Evolutionary conservation across 257 asterid species (phyloP).

Genomic region (Osmanthus fragrans): DNA sequence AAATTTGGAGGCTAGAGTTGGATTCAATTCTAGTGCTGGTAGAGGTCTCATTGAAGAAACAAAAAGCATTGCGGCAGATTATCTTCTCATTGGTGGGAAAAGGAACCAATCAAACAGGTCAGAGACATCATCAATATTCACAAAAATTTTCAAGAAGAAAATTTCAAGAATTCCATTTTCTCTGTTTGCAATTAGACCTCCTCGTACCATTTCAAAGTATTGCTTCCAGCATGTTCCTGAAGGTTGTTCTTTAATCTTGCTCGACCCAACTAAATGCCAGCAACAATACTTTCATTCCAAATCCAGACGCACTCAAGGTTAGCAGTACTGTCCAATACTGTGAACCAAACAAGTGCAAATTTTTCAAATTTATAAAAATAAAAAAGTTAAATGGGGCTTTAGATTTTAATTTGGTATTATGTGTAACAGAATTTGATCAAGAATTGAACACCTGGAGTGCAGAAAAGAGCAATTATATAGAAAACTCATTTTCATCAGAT

Average conservation of each 20-base stretch:
- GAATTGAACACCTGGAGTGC: constrained; percentile 46
- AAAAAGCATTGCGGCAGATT: constrained; percentile 55
- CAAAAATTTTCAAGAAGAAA: constrained; percentile 25
- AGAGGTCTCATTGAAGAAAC: constrained; percentile 64
- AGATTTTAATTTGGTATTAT: background rate
- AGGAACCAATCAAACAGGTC: constrained; percentile 47
- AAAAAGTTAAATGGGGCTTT: background rate
- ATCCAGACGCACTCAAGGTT: constrained; percentile 35
- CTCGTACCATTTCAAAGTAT: constrained; percentile 40
- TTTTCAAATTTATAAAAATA: no score
- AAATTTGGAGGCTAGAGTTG: constrained; percentile 75
- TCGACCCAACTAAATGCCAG: constrained; percentile 26
- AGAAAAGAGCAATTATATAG: constrained; percentile 37
- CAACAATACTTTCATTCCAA: constrained; percentile 29
- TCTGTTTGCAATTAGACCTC: constrained; percentile 37
- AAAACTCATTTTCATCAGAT: constrained; percentile 52
- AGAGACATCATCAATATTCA: constrained; percentile 26
- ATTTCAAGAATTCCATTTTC: constrained; percentile 18
- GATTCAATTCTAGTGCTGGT: constrained; percentile 51
- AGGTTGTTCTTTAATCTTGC: constrained; percentile 59
- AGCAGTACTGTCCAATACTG: no score
- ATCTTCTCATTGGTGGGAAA: constrained; percentile 56
- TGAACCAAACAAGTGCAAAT: background rate
- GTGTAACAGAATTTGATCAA: constrained; percentile 40
- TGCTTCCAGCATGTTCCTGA: constrained; percentile 61